Conservation (phyloP, 2,329 filamentous ascomycete species). For the Xylariomycetidae sp. region DNA sequence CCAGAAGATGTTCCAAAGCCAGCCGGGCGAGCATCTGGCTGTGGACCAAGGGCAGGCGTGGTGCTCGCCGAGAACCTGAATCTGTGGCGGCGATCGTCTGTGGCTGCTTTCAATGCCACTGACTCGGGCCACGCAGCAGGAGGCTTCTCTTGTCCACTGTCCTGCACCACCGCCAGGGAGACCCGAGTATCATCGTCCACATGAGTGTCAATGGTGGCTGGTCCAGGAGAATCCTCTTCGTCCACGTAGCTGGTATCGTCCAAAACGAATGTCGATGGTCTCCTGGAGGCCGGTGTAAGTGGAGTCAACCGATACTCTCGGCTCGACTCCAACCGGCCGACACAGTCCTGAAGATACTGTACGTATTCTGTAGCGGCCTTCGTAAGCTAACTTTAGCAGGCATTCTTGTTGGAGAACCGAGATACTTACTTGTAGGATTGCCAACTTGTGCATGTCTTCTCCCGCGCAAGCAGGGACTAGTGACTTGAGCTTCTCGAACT, state of each 20-base stretch:
- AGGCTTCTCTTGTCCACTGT: too few relatives aligned
- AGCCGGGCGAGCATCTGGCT: constrained; percentile 34
- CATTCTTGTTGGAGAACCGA: neutral
- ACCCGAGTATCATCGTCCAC: too few relatives aligned
- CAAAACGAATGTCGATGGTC: too few relatives aligned
- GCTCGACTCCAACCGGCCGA: too few relatives aligned
- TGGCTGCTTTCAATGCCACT: too few relatives aligned
- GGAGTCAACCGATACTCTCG: too few relatives aligned
- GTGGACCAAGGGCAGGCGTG: constrained; percentile 40
- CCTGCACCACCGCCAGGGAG: too few relatives aligned
- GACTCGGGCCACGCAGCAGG: too few relatives aligned
- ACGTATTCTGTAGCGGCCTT: constrained; percentile 96
- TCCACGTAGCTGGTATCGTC: too few relatives aligned
- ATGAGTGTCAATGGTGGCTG: too few relatives aligned
- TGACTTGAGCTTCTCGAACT: constrained; percentile 86
- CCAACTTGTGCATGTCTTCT: constrained; percentile 97
- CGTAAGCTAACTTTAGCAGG: neutral
- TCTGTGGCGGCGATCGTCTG: constrained; percentile 37
- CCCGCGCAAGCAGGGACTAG: constrained; percentile 96
- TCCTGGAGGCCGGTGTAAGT: too few relatives aligned
- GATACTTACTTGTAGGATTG: constrained; percentile 72
- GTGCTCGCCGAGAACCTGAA: constrained; percentile 32
- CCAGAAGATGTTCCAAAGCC: constrained; percentile 28
- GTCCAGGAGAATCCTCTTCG: too few relatives aligned
- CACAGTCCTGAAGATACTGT: constrained; percentile 85